Evolutionary conservation across 192 early-diverging fungal genomes (phyloP), one percentile per base, ranked within the genome.

Genomic region (Neocallimastix lanati): DNA sequence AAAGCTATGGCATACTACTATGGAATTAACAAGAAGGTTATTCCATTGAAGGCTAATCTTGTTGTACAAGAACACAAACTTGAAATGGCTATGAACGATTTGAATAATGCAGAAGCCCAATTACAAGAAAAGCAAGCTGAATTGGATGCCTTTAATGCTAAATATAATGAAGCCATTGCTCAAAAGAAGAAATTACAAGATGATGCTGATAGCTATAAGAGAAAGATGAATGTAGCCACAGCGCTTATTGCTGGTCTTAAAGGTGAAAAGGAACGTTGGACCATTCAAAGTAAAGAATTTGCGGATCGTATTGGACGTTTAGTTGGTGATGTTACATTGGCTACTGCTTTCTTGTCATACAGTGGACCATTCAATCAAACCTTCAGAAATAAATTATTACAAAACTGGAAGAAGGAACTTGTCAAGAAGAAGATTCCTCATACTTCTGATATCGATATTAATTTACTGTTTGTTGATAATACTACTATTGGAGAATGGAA

Each of bases 261-360:
- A 36, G 90, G 90, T 28, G 90, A 91, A 84, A 90, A 91, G 79
- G 86, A 88, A 77, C 85, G 90, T n/a, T 91, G 90, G 90, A 91
- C 88, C 11, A 87, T 87, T 77, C 89, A 91, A 79, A 88, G 86
- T 79, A 90, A 90, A 79, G 90, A 90, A 83, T 90, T 91, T 82
- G 85, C 85, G 3, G 88, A 88, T 29, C 78, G 86, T n/a, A 90
- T 91, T 79, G 88, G 89, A 13, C 83, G 86, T 36, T 82, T 91
- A 11, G 90, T 90, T 29, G 90, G 90, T 25, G 90, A 91, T 79
- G 84, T 90, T 29, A 87, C 90, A 77, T 81, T 91, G 21, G 90
- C 90, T 12, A 84, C 84, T 13, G 89, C 88, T 14, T 91, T 91
- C 83, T 82, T 91, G 30, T 88, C 86, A 7, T 91, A 91, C 81